Conservation (phyloP, 768 basidiomycete genomes). For the Pleurotus eryngii region DNA sequence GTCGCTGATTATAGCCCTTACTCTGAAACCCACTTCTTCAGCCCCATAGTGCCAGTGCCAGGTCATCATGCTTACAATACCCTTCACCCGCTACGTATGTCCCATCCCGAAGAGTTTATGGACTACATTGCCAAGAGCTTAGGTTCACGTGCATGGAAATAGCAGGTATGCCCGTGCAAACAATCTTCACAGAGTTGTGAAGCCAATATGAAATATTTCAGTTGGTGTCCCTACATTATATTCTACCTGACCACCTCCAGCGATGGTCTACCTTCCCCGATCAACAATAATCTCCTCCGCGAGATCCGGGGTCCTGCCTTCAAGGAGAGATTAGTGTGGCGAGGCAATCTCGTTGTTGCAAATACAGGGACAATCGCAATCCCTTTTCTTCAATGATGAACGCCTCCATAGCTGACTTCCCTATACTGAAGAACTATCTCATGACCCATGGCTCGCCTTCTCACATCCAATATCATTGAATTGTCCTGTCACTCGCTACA, state of each 20-base stretch:
- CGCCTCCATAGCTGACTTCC: conserved; percentile 81
- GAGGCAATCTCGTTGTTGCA: conserved; percentile 74
- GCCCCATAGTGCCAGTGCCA: conserved; percentile 30
- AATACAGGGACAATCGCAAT: conserved; percentile 33
- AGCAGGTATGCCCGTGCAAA: conserved; percentile 30
- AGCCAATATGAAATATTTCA: conserved; percentile 48
- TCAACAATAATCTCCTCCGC: conserved; percentile 71
- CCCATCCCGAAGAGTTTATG: too few relatives aligned
- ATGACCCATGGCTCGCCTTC: conserved; percentile 53
- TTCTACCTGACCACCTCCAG: too few relatives aligned
- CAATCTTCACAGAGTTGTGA: conserved; percentile 74
- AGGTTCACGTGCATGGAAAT: too few relatives aligned
- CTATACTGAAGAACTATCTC: conserved; percentile 76
- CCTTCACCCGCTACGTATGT: conserved; percentile 11
- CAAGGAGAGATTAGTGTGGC: conserved; percentile 66
- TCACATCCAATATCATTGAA: too few relatives aligned
- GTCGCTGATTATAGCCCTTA: too few relatives aligned
- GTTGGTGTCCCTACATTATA: too few relatives aligned
- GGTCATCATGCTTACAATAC: conserved; percentile 43
- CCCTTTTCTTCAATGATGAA: conserved; percentile 57
- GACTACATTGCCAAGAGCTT: too few relatives aligned
- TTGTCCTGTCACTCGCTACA: too few relatives aligned
- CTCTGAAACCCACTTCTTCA: too few relatives aligned
- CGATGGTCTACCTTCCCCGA: conserved; percentile 47
- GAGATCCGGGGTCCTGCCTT: conserved; percentile 67